Evolutionary conservation across 257 asterid species (phyloP).

Genomic region (Solanum habrochaites): DNA sequence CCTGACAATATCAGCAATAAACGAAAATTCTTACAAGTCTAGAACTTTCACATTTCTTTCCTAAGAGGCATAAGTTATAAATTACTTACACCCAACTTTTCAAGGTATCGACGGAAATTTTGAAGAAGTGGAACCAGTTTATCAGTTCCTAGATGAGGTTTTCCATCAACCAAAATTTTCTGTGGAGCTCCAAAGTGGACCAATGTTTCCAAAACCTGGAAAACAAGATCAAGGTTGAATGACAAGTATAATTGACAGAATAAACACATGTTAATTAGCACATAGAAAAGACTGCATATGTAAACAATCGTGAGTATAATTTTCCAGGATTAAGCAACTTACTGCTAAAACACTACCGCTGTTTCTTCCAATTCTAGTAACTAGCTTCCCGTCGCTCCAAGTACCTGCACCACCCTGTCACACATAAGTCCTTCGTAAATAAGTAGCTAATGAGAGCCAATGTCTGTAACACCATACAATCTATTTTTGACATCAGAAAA

Average conservation of each 20-base stretch:
- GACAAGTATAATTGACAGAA: not conserved
- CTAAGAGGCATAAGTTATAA: not conserved
- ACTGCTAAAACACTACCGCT: constrained; percentile 62
- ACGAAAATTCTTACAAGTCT: not conserved
- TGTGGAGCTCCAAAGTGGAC: constrained; percentile 89
- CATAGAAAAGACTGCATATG: not conserved
- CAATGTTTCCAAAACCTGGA: constrained; percentile 77
- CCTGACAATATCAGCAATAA: constrained; percentile 36
- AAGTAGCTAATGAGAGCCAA: constrained; percentile 6
- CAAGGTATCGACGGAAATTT: constrained; percentile 60
- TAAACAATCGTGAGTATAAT: not conserved
- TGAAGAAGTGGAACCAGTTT: constrained; percentile 77
- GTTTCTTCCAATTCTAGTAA: constrained; percentile 92
- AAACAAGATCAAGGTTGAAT: not conserved
- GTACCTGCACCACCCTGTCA: constrained; percentile 99
- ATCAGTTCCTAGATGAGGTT: constrained; percentile 98
- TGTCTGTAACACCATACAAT: not conserved
- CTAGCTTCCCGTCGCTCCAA: constrained; percentile 98
- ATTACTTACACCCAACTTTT: constrained; percentile 76
- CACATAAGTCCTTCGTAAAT: constrained; percentile 62
- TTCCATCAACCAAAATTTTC: constrained; percentile 77
- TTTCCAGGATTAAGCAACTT: constrained; percentile 18
- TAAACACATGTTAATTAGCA: not conserved
- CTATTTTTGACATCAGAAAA: not conserved
- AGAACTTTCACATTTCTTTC: not conserved